A percentile compares a stretch with the other conserved stretches of the same genome.
These are phyloP conservation scores for Colletotrichum magnum DNA, from an alignment of 2,329 filamentous ascomycete genomes.

Conservation along the genomic window DNA sequence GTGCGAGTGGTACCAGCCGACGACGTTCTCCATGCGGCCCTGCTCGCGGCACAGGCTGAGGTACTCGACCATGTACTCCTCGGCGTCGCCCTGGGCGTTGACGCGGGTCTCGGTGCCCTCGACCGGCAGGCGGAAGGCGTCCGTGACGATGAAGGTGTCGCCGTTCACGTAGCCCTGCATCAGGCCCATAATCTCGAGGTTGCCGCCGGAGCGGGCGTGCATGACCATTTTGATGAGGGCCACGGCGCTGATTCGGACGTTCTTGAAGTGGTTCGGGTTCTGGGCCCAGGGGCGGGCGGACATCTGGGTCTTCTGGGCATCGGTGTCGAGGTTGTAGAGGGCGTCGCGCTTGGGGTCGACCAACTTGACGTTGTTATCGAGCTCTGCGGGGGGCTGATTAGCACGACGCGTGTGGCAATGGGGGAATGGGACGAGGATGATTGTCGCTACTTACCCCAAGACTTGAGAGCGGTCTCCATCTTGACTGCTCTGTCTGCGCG, in stretches of 20 bases:
- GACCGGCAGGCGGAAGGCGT: constrained; percentile 93
- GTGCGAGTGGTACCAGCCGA: constrained; percentile 99
- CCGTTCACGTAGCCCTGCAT: constrained; percentile 96
- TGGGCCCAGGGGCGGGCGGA: constrained; percentile 80
- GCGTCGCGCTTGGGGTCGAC: constrained; percentile 91
- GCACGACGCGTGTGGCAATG: neutral
- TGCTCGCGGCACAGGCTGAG: constrained; percentile 81
- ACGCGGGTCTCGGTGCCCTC: constrained; percentile 99
- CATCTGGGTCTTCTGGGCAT: constrained; percentile 76
- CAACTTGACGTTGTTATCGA: constrained; percentile 87
- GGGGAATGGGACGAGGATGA: no score
- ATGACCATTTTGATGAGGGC: constrained; percentile 99
- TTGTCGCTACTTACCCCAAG: constrained; percentile 45
- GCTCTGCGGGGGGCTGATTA: constrained; percentile 68
- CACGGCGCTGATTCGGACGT: constrained; percentile 92
- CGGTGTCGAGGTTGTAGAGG: constrained; percentile 86
- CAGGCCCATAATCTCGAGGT: constrained; percentile 95
- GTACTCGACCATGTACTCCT: constrained; percentile 96
- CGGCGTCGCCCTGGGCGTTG: constrained; percentile 94
- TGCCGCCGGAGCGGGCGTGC: constrained; percentile 95
- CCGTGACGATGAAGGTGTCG: constrained; percentile 90
- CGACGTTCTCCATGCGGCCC: constrained; percentile 87
- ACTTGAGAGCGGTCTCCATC: constrained; percentile 48
- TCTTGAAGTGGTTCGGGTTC: constrained; percentile 90
- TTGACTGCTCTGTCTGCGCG: constrained; percentile 32